Base-by-base conservation (phyloP, 495 filamentous ascomycete genomes). In the Staphylotrichum longicolle region DNA sequence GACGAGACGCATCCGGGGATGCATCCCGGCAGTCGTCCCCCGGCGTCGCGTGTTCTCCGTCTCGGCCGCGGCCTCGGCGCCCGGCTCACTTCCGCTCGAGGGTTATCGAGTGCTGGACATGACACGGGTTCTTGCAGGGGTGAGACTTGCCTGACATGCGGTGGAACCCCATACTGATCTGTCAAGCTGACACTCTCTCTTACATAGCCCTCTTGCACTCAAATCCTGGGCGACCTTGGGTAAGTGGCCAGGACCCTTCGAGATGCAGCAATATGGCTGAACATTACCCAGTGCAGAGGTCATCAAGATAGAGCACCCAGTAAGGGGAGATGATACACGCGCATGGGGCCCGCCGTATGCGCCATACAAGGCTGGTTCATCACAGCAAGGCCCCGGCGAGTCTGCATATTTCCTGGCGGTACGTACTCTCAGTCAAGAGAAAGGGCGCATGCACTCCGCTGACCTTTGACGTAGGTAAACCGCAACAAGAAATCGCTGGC, bases 321-420 rank as follows among this genome's bases (percentile, higher is more conserved):
- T 81, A 0, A 82, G 90, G 44, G 94, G 94, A 35, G 94, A 98
- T 69, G 94, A 98, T 72, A 98, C 94, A 30, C 80, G 94, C 61
- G 91, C 92, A 50, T 98, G 94, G 94, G 94, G 94, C 2, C 94
- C 94, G 30, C 94, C 94, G 35, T 98, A 93, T 77, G 94, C 94
- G 34, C 82, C 83, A 51, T 91, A 94, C 69, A 75, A 74, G 39
- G 66, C 79, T 34, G 83, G 79, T 32, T 82, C 82, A 34, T 76
- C 82, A 11, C 80, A 77, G 34, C 74, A 89, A 58, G 90, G 90
- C 1, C 87, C 89, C 3, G 94, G 94, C 15, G 94, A 98, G 75
- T 95, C 91, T 64, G 95, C 94, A 7, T 98, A 98, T 73, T 98
- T 94, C 66, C 78, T 98, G 10, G 84, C 85, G 63, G 94, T 96